Evolutionary conservation across 2,329 filamentous ascomycete species (phyloP), one percentile per base, ranked within the genome.

Genomic region (Alternaria rosae): DNA sequence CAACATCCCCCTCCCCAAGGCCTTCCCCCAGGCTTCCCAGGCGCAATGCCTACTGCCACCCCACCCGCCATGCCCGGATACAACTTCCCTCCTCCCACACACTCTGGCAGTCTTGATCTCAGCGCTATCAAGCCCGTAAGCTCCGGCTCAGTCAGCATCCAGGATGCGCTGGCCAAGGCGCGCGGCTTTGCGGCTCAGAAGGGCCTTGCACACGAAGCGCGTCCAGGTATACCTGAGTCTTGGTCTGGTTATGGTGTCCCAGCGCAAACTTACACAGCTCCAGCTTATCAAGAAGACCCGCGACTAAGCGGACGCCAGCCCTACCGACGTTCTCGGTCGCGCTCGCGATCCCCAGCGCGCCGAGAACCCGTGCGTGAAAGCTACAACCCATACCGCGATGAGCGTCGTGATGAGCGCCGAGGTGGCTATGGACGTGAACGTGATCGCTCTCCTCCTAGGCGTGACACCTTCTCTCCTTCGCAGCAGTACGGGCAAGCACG

Each of bases 311-410:
- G 82, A 60, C 84, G 89, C 47, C 58, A 61, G 73, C 65, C 70
- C 28, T 93, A 91, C 77, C 83, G 77, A 54, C 87, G 91, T 64
- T 94, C 92, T 38, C 88, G 92, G 65, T 95, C 93, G 41, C 87
- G 87, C 13, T 90, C 90, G 62, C 77, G 79, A 43, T 79, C 79
- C 43, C 85, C 86, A 44, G 79, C 83, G 54, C 85, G 87, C 56
- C 89, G 91, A 74, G 91, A 92, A 72, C 85, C 86, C 60, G 92
- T 88, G 79, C 87, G 90, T 79, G 91, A 93, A 78, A 89, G 89
- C 74, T 89, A 90, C 80, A 94, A 92, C 74, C 91, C 92, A 21
- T 96, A 95, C 79, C 87, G 92, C 76, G 93, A 97, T 76, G 92
- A 97, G 79, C 89, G 93, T 71, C 89, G 93, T 70, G 89, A 88